Conservation (phyloP, 2,329 filamentous ascomycete genomes). For the Nigrograna mackinnonii region DNA sequence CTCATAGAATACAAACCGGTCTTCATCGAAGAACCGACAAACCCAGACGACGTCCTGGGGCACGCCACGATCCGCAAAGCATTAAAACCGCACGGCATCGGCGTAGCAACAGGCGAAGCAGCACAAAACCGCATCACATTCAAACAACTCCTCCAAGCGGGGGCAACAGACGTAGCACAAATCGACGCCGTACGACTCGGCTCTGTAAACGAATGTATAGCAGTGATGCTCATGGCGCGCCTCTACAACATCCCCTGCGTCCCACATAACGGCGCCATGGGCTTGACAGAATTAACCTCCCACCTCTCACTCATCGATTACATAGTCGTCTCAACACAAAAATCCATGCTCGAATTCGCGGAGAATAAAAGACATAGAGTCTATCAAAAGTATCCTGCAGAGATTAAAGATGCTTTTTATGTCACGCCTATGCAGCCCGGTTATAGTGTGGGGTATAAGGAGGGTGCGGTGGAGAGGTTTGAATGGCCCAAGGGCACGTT, state of each 20-base stretch:
- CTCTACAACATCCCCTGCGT: conserved; percentile 82
- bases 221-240: conserved; percentile 83
- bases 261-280: conserved; percentile 87
- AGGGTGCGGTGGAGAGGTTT: conserved; percentile 80
- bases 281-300: conserved; percentile 91
- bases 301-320: conserved; percentile 93
- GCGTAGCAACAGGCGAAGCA: conserved; percentile 92
- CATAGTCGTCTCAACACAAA: conserved; percentile 80
- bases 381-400: conserved; percentile 74
- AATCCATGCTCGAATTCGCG: conserved; percentile 85
- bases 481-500: too few relatives aligned
- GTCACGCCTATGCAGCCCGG: conserved; percentile 81
- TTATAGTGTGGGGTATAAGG: conserved; percentile 94
- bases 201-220: conserved; percentile 88
- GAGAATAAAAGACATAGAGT: conserved; percentile 96
- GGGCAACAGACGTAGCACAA: conserved; percentile 85
- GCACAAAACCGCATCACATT: conserved; percentile 93
- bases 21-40: conserved; percentile 95
- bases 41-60: conserved; percentile 85
- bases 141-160: conserved; percentile 82
- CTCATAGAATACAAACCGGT: conserved; percentile 83
- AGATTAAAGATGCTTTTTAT: conserved; percentile 84
- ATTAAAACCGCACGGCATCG: conserved; percentile 73
- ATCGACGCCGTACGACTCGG: conserved; percentile 89
- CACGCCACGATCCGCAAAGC: conserved; percentile 85